phyloP scores from a whole-genome alignment of 495 filamentous ascomycete species.

The Penicillium canariense region DNA sequence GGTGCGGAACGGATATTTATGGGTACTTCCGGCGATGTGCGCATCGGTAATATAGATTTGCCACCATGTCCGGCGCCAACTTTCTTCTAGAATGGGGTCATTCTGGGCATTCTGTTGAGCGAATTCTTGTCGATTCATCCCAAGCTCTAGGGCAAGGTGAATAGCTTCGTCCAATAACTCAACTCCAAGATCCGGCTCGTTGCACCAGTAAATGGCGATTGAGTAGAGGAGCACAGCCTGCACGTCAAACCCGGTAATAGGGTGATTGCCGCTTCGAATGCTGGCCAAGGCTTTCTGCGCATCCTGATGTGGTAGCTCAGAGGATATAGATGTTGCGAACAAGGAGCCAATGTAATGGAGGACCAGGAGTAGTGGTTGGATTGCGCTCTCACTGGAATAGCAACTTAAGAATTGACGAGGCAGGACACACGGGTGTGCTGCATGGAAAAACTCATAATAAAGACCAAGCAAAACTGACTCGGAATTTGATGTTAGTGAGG shows the following conservation, averaged over 20 bases:
- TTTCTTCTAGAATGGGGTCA: slow-evolving; percentile 14
- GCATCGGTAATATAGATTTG: slow-evolving; percentile 28
- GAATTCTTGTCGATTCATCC: neutral
- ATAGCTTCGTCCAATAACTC: slow-evolving; percentile 13
- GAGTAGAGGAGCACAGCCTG: slow-evolving; percentile 25
- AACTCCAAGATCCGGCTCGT: slow-evolving; percentile 16
- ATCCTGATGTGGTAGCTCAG: neutral
- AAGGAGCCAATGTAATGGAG: neutral
- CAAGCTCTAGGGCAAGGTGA: neutral
- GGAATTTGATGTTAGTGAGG: neutral
- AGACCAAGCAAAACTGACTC: neutral
- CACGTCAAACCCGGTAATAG: slow-evolving; percentile 17
- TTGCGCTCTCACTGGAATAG: neutral
- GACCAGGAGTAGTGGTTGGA: neutral
- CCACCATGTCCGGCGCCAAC: slow-evolving; percentile 34
- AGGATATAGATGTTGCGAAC: neutral
- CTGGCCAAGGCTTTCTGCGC: neutral
- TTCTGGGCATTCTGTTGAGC: neutral
- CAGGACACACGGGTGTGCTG: slow-evolving; percentile 23
- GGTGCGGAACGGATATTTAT: neutral
- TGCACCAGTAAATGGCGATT: slow-evolving; percentile 25
- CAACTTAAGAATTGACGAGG: slow-evolving; percentile 12
- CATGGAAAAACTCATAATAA: slow-evolving; percentile 20
- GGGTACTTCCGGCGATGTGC: slow-evolving; percentile 23
- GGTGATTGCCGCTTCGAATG: neutral